A percentile compares a stretch with the other conserved stretches of the same genome.
Conservation (phyloP, 257 asterid species). For the Ligustrum vulgare region DNA sequence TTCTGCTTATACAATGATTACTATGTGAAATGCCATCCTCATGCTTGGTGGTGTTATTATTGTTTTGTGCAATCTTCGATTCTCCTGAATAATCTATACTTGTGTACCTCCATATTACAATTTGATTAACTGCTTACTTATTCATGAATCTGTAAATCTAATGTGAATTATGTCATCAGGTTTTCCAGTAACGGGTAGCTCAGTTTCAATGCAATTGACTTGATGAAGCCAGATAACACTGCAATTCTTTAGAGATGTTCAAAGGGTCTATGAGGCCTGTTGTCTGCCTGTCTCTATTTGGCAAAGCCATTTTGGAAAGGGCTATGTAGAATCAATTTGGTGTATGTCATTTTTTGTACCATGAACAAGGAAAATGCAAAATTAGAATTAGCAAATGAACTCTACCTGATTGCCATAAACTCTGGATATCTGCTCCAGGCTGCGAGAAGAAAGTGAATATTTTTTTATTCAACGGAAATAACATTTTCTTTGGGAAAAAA, state of each 20-base stretch:
- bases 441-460: slow-evolving; percentile 20
- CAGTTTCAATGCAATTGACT: slow-evolving; percentile 49
- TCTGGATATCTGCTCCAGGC: slow-evolving; percentile 88
- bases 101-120: background rate
- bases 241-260: slow-evolving; percentile 26
- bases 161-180: background rate
- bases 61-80: no score
- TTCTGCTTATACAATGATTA: background rate
- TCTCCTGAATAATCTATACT: background rate
- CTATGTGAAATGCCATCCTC: background rate
- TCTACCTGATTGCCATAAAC: slow-evolving; percentile 94
- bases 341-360: background rate
- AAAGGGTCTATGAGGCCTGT: slow-evolving; percentile 88
- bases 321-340: background rate
- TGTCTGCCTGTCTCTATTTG: slow-evolving; percentile 35
- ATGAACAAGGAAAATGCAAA: background rate
- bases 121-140: background rate
- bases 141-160: background rate
- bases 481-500: no score
- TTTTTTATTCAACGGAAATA: no score
- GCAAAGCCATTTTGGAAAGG: background rate
- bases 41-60: background rate
- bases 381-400: background rate
- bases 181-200: slow-evolving; percentile 8
- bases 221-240: slow-evolving; percentile 61